These are phyloP conservation scores for Globisporangium heterothallicum DNA, from an alignment of 352 stramenopile genomes.

Conservation along the genomic window DNA sequence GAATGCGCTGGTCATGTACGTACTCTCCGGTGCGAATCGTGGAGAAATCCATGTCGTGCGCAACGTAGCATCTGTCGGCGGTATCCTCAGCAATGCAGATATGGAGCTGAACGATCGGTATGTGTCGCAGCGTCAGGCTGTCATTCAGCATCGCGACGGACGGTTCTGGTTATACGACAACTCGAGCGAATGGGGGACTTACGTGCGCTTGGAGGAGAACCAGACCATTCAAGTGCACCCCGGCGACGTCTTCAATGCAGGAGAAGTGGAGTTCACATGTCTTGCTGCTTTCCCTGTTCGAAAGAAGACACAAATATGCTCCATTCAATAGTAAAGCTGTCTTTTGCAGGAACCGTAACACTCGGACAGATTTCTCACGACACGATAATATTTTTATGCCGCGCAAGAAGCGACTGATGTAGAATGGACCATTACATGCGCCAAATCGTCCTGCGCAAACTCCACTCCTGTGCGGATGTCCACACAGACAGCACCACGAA, in stretches of 20 bases:
- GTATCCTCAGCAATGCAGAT: conserved; percentile 41
- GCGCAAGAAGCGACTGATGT: conserved; percentile 1
- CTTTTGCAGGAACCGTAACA: background rate
- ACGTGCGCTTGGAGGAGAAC: conserved; percentile 68
- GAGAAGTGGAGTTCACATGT: conserved; percentile 75
- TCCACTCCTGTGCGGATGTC: conserved; percentile 58
- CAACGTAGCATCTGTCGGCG: conserved; percentile 55
- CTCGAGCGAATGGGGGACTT: conserved; percentile 64
- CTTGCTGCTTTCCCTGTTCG: conserved; percentile 53
- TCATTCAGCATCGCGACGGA: conserved; percentile 70
- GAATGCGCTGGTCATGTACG: conserved; percentile 66
- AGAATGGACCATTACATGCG: conserved; percentile 46
- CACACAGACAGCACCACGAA: conserved; percentile 61
- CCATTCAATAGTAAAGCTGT: conserved; percentile 22
- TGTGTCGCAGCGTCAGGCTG: conserved; percentile 44
- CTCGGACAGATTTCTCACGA: conserved; percentile 5
- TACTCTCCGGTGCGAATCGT: conserved; percentile 69
- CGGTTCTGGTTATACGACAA: conserved; percentile 74
- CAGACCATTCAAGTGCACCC: conserved; percentile 54
- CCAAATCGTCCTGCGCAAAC: conserved; percentile 46
- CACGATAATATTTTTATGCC: conserved; percentile 1
- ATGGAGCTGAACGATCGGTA: conserved; percentile 73
- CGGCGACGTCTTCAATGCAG: conserved; percentile 63
- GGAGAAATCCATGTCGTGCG: conserved; percentile 74
- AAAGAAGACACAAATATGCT: conserved; percentile 54